phyloP scores from a whole-genome alignment of 2,329 filamentous ascomycete species.

The Trichophyton simii region DNA sequence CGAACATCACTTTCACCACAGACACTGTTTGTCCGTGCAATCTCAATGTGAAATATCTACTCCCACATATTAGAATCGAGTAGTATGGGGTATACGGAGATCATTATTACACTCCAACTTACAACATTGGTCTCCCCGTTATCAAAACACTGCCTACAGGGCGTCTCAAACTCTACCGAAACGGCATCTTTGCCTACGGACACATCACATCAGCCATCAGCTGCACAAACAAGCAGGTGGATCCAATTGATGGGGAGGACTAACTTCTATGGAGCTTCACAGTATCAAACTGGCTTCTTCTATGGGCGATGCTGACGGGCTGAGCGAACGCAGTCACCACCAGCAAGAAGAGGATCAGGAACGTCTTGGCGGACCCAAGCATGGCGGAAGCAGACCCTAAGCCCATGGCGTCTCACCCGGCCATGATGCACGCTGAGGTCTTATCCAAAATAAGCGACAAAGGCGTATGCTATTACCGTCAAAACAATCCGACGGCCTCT shows the following conservation, averaged over 20 bases:
- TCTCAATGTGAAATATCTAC: slow-evolving; percentile 20
- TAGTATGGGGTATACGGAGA: neutral
- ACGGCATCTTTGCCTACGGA: slow-evolving; percentile 15
- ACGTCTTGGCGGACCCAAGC: slow-evolving; percentile 12
- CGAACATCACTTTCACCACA: slow-evolving; percentile 18
- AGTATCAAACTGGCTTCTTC: neutral
- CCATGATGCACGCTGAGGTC: slow-evolving; percentile 2
- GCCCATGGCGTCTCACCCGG: slow-evolving; percentile 7
- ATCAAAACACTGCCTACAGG: slow-evolving; percentile 16
- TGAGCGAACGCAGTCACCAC: slow-evolving; percentile 2
- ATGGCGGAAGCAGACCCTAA: slow-evolving; percentile 6
- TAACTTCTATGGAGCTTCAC: slow-evolving; percentile 8
- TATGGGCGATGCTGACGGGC: neutral
- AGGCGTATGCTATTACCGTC: neutral
- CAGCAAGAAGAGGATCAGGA: slow-evolving; percentile 5
- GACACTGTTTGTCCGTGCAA: slow-evolving; percentile 17
- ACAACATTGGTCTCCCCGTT: slow-evolving; percentile 12
- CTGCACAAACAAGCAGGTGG: no score
- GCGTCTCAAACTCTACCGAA: slow-evolving; percentile 16
- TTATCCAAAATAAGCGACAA: neutral
- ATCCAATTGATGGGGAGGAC: neutral
- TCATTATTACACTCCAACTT: slow-evolving; percentile 1
- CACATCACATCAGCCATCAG: neutral
- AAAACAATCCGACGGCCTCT: neutral
- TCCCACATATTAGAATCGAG: neutral